A percentile compares a stretch with the other conserved stretches of the same genome.
Conservation (phyloP, 257 asterid species). For the Orobanche coerulescens region DNA sequence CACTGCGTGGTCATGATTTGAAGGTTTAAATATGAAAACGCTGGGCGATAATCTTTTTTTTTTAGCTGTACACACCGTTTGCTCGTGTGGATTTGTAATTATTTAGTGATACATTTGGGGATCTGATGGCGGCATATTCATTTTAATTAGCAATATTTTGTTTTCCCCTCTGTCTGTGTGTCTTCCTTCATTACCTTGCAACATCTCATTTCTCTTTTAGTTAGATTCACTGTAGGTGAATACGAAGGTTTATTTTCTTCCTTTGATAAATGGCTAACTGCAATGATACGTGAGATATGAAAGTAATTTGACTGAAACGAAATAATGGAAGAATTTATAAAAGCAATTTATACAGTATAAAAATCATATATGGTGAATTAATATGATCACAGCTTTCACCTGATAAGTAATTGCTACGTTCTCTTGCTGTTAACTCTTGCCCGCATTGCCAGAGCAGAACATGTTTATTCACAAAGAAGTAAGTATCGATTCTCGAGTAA, state of each 20-base stretch:
- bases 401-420: too few species aligned
- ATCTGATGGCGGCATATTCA: neutral
- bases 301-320: neutral
- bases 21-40: neutral
- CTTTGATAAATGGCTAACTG: neutral
- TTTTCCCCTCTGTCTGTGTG: neutral
- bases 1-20: neutral
- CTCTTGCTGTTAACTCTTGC: neutral
- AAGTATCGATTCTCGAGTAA: neutral
- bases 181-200: slow-evolving; percentile 6
- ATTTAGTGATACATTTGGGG: neutral
- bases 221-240: neutral
- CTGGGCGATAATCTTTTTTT: neutral
- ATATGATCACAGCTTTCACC: too few species aligned
- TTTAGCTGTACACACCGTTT: neutral
- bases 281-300: neutral
- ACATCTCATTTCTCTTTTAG: neutral
- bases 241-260: neutral
- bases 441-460: neutral
- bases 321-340: neutral
- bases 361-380: neutral
- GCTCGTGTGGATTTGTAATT: slow-evolving; percentile 1
- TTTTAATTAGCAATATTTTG: neutral
- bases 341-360: neutral
- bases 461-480: neutral